Percentiles rank a stretch among this genome's conserved stretches.
phyloP scores from a whole-genome alignment of 1,284 basidiomycete genomes.

The Malassezia furfur region DNA sequence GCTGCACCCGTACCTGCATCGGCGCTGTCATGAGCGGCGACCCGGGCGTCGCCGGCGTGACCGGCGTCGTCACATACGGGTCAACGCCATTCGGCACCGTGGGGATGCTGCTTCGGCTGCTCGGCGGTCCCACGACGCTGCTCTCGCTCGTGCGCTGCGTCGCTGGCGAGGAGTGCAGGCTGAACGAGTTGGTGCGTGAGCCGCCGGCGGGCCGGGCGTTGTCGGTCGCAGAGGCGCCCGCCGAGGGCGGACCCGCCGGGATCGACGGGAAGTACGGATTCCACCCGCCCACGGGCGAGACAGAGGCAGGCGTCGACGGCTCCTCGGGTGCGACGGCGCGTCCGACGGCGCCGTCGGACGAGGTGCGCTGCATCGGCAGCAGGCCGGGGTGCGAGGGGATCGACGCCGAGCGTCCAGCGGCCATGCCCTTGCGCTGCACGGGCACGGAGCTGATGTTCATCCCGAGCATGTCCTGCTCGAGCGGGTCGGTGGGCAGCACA shows the following conservation, averaged over 20 bases:
- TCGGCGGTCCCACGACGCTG: neutral
- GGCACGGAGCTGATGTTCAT: neutral
- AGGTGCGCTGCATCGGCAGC: conserved; percentile 12
- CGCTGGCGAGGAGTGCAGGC: neutral
- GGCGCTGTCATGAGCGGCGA: neutral
- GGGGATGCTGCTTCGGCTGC: neutral
- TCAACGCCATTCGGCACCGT: neutral
- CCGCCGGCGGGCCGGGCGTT: neutral
- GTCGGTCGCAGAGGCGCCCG: neutral
- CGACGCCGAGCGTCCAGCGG: neutral
- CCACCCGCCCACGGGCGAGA: conserved; percentile 1
- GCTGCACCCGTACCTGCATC: neutral
- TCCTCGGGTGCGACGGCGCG: neutral
- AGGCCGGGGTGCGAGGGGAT: neutral
- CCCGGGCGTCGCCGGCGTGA: neutral
- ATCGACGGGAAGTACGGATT: conserved; percentile 16
- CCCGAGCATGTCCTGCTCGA: conserved; percentile 8
- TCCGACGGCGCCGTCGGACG: conserved; percentile 9
- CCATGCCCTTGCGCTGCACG: neutral
- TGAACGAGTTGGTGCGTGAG: neutral
- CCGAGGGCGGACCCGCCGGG: neutral
- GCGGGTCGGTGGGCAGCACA: neutral
- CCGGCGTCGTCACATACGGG: neutral
- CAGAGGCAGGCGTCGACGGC: neutral
- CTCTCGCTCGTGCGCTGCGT: neutral